Percentiles rank a stretch among this genome's conserved stretches.
These are phyloP conservation scores for Phaeosphaeriaceae sp. DNA, from an alignment of 2,329 filamentous ascomycete genomes.

Conservation along the genomic window DNA sequence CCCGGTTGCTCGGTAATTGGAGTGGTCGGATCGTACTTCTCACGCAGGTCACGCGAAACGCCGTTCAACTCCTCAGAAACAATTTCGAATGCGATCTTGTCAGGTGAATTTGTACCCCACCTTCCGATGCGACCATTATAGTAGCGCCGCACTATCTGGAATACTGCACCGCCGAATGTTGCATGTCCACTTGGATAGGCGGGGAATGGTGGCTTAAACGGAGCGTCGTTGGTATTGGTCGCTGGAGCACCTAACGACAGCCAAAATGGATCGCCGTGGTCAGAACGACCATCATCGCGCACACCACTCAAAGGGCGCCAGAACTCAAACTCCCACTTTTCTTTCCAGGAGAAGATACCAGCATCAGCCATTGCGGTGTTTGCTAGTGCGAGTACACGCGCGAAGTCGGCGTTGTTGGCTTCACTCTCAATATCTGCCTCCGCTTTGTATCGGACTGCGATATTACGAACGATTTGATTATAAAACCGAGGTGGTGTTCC, in stretches of 20 bases:
- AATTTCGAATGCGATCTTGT: slow-evolving; percentile 29
- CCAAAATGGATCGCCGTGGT: slow-evolving; percentile 30
- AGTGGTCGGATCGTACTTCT: slow-evolving; percentile 26
- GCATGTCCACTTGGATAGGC: slow-evolving; percentile 37
- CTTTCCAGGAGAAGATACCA: slow-evolving; percentile 37
- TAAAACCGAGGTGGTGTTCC: slow-evolving; percentile 31
- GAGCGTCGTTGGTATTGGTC: slow-evolving; percentile 29
- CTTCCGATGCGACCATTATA: slow-evolving; percentile 29
- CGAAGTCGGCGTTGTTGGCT: slow-evolving; percentile 37
- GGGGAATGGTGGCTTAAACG: slow-evolving; percentile 37
- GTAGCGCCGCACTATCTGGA: slow-evolving; percentile 31
- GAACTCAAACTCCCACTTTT: slow-evolving; percentile 38
- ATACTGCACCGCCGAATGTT: slow-evolving; percentile 30
- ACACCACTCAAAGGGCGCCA: slow-evolving; percentile 39
- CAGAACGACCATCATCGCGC: slow-evolving; percentile 21
- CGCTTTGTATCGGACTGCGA: slow-evolving; percentile 23
- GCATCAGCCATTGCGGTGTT: slow-evolving; percentile 34
- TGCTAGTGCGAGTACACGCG: slow-evolving; percentile 31
- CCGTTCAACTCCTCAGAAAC: slow-evolving; percentile 35
- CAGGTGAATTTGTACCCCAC: slow-evolving; percentile 24
- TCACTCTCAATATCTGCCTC: neutral
- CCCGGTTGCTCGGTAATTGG: slow-evolving; percentile 32
- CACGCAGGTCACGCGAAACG: slow-evolving; percentile 29
- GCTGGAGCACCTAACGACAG: slow-evolving; percentile 29
- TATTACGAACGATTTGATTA: slow-evolving; percentile 31